Evolutionary conservation across 306 rosid genomes (phyloP), one percentile per base, ranked within the genome.

Genomic region (Cucumis hystrix): DNA sequence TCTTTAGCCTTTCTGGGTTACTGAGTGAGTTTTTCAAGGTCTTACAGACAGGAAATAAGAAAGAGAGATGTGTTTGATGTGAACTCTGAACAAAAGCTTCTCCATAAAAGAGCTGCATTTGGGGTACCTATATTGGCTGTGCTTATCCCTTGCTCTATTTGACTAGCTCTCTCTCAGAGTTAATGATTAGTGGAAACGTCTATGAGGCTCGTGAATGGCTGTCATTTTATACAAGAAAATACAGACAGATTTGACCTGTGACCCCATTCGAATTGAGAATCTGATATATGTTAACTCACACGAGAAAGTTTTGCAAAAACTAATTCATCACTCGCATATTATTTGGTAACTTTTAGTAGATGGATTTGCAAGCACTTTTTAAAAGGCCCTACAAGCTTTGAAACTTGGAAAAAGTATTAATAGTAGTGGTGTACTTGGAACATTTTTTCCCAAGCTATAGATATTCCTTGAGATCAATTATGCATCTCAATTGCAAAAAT

Each of bases 191-290:
- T 72, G 28, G 45, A 72, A 70, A 49, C 33, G 58, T 69, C 57
- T 51, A 51, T 72, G 61, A 51, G 28, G 45, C 77, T 30, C 77
- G 77, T 72, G 77, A 72, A 51, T 17, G 77, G 45, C 25, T 72
- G 61, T 72, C 77, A 28, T 51, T 72, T 51, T 52, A 72, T 72
- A 52, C 62, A 10, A 51, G 45, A 28, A 51, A 68, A 68, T 13
- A 71, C 45, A 72, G 77, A 52, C 62, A 72, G 77, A 72, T 72
- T 25, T 72, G 77, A 72, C 77, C 10, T 72, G 60, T 72, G 77
- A 72, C 43, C 77, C 62, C 77, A 72, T 70, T 12, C 17, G 58
- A 69, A 23, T 69, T 69, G 28, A 67, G 54, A 67, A 67, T n/a
- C 74, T 67, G 74, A 67, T 17, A 16, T n/a, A 33, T 41, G 74